Evolutionary conservation across 176 grass and related monocot species (phyloP).

Genomic region (Oryza glaberrima): DNA sequence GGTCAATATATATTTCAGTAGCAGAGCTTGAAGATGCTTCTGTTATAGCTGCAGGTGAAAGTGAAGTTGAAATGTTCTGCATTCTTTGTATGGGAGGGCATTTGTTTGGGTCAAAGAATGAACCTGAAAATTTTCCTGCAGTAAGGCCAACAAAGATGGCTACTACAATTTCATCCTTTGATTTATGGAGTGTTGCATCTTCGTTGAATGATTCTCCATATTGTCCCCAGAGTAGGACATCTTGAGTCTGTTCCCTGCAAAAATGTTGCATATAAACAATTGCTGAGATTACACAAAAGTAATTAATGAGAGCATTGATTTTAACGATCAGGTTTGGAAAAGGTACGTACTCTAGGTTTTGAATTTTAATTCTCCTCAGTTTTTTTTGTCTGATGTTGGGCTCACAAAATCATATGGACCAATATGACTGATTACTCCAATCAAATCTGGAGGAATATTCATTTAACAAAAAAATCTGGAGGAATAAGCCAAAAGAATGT

Average conservation of each 20-base stretch:
- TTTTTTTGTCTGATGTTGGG: background rate
- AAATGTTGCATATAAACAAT: background rate
- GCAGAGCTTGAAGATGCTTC: background rate
- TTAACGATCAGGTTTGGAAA: no score
- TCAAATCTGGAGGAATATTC: background rate
- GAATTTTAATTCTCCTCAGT: no score
- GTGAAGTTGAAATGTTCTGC: background rate
- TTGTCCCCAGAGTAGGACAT: background rate
- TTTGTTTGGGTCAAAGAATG: no score
- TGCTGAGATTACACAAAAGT: no score
- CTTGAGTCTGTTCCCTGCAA: background rate
- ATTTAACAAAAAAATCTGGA: no score
- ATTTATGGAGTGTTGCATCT: background rate
- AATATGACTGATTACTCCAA: background rate
- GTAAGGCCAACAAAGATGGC: background rate
- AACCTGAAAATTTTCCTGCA: no score
- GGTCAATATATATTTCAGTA: no score
- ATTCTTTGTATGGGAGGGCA: no score
- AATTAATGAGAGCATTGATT: no score
- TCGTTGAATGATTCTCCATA: slow-evolving; percentile 23
- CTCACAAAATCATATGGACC: background rate
- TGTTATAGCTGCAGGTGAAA: background rate
- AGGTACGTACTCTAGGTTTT: no score
- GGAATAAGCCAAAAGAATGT: no score
- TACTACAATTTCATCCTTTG: background rate